Base-by-base conservation (phyloP, 2,329 filamentous ascomycete genomes). In the Cercospora sp. region DNA sequence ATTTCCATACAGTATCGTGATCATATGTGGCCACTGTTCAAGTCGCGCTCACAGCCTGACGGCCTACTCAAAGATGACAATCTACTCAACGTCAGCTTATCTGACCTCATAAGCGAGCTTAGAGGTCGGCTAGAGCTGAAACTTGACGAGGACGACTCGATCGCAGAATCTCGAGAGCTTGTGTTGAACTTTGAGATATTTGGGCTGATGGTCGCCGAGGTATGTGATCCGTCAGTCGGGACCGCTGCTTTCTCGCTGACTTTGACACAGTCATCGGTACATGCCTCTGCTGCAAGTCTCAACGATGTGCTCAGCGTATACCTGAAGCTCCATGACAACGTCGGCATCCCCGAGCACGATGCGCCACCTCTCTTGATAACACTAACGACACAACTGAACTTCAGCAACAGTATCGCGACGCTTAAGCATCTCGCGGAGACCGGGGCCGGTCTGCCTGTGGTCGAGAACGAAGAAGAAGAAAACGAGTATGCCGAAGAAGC, bases 301-400 rank as follows among this genome's bases (percentile, higher is more conserved):
- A 80, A 83, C 57, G 83, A 89, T 66, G 80, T 91, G 55, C 78
- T 90, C 67, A 82, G 87, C 63, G 76, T 90, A 57, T 89, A 89
- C 73, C 78, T 88, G 67, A 81, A 82, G 16, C 79, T 91, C 57
- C 83, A 86, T 71, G 82, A 82, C 33, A 88, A 90, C 73, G 88
- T 90, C 75, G 86, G 83, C 26, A 77, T 82, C 48, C 76, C 82
- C 23, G 62, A 64, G 53, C 77, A 82, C 23, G 83, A 84, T 2
- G 82, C 85, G 33, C 84, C 87, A 16, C 81, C 90, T n/a, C 87
- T 88, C 72, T 73, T 71, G 33, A 79, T 90, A 65, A 82, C 82
- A 9, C 80, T 91, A 61, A 81, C 80, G 63, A 84, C 83, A 20
- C 86, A 85, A 73, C 79, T 84, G 48, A 85, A 84, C 59, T 85